Conservation (phyloP, 164 flowering plant genomes). For the Taxillus chinensis region DNA sequence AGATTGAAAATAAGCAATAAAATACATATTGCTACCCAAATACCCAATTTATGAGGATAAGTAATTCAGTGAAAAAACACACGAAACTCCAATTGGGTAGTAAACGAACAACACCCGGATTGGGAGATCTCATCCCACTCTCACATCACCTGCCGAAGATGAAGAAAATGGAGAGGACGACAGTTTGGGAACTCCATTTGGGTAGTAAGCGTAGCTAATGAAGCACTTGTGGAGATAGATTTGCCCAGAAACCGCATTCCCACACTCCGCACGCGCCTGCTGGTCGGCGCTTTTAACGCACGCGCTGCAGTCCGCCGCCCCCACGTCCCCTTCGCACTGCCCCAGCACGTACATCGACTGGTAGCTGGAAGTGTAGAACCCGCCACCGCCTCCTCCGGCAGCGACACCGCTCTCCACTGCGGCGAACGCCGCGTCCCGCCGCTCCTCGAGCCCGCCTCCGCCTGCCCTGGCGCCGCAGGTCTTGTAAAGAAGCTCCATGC, state of each 20-base stretch:
- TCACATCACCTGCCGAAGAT: no score
- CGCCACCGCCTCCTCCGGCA: slow-evolving; percentile 5
- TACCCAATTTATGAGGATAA: no score
- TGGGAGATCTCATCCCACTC: no score
- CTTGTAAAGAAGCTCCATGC: no score
- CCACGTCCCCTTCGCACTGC: slow-evolving; percentile 5
- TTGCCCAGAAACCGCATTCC: neutral
- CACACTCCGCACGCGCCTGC: slow-evolving; percentile 9
- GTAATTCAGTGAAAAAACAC: no score
- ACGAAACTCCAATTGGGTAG: no score
- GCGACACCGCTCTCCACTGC: no score
- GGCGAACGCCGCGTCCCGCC: slow-evolving; percentile 5
- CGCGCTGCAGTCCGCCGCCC: neutral
- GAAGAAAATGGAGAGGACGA: neutral
- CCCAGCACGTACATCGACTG: neutral
- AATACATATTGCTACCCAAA: no score
- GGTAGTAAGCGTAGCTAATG: neutral
- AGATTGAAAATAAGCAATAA: no score
- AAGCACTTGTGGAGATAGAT: neutral
- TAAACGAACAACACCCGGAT: no score
- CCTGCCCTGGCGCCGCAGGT: no score
- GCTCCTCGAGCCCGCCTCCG: slow-evolving; percentile 1
- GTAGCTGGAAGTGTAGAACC: slow-evolving; percentile 1
- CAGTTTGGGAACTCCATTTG: neutral
- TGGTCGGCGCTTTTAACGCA: slow-evolving; percentile 16